Percentiles rank a stretch among this genome's conserved stretches.
phyloP scores from a whole-genome alignment of 495 filamentous ascomycete species.

The Aspergillus ellipticus region DNA sequence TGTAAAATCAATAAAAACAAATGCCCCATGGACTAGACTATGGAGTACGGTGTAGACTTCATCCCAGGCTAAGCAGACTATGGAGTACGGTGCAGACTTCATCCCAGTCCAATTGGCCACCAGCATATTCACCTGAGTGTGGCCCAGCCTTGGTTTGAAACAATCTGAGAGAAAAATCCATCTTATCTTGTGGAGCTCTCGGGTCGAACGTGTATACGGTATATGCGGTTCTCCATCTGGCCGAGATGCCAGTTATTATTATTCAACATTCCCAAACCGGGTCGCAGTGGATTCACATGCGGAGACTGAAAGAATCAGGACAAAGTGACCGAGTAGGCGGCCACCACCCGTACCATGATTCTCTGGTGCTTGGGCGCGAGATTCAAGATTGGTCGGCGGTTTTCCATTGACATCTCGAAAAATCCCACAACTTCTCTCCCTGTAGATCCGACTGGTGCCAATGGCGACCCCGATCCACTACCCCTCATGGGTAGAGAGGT shows the following conservation, averaged over 20 bases:
- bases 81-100: background rate
- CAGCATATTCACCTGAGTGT: slow-evolving; percentile 1
- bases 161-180: slow-evolving; percentile 15
- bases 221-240: slow-evolving; percentile 6
- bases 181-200: slow-evolving; percentile 28
- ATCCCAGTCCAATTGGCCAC: background rate
- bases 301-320: background rate
- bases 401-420: background rate
- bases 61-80: background rate
- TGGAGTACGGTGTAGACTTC: background rate
- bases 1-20: too few species aligned
- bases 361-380: background rate
- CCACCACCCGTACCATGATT: too few species aligned
- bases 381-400: background rate
- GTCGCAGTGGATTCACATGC: background rate
- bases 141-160: slow-evolving; percentile 2
- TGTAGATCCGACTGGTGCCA: background rate
- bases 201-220: background rate
- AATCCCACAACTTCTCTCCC: background rate
- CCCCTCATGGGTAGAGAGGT: too few species aligned
- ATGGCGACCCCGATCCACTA: background rate
- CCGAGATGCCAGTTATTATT: too few species aligned
- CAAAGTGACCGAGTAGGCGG: background rate
- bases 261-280: background rate
- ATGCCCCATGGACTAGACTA: too few species aligned